These are phyloP conservation scores for Fusarium fujikuroi DNA, from an alignment of 2,329 filamentous ascomycete species.

Conservation along the genomic window DNA sequence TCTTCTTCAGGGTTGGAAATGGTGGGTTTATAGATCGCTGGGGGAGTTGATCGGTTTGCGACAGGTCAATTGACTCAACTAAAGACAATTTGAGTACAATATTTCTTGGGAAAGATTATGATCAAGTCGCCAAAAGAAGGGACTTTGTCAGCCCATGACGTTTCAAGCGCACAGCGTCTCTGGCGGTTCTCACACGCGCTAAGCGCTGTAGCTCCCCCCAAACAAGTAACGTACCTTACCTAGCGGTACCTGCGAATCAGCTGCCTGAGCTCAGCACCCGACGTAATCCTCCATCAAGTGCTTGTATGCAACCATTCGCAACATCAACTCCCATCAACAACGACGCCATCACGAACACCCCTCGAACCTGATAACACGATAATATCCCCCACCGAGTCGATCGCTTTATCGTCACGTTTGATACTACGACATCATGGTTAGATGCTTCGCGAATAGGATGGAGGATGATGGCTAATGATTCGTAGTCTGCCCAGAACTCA, in stretches of 20 bases:
- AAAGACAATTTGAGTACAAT: background rate
- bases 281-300: slow-evolving; percentile 35
- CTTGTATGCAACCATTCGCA: slow-evolving; percentile 34
- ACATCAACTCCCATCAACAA: slow-evolving; percentile 27
- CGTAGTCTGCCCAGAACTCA: slow-evolving; percentile 96
- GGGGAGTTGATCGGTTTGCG: no score
- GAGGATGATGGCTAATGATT: slow-evolving; percentile 41
- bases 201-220: slow-evolving; percentile 20
- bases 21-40: background rate
- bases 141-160: slow-evolving; percentile 29
- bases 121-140: slow-evolving; percentile 17
- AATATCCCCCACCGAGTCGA: background rate
- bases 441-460: slow-evolving; percentile 13
- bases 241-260: slow-evolving; percentile 27
- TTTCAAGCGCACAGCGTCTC: slow-evolving; percentile 27
- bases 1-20: background rate
- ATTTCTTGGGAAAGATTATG: slow-evolving; percentile 1
- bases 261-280: slow-evolving; percentile 32
- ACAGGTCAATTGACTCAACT: background rate
- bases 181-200: slow-evolving; percentile 29
- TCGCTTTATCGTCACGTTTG: background rate
- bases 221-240: slow-evolving; percentile 15
- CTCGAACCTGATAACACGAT: background rate
- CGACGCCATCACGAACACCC: slow-evolving; percentile 20
- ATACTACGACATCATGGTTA: slow-evolving; percentile 37